These are phyloP conservation scores for Russula earlei DNA, from an alignment of 768 basidiomycete genomes.

Conservation along the genomic window DNA sequence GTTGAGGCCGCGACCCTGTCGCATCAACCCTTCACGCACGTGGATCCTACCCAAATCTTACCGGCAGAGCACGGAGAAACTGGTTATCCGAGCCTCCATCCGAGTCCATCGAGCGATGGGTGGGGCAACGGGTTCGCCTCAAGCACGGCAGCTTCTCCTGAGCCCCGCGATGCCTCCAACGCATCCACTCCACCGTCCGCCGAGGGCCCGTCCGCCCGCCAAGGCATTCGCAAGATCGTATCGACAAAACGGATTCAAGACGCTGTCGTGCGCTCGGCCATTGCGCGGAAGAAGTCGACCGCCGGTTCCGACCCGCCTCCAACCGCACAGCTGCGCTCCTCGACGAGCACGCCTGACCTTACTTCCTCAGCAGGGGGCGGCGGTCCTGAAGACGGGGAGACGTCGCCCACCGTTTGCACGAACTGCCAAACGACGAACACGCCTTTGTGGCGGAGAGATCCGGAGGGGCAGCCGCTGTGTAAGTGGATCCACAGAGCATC, in stretches of 20 bases:
- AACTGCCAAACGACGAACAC: conserved; percentile 97
- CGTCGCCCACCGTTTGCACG: conserved; percentile 75
- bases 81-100: conserved; percentile 46
- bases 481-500: conserved; percentile 27
- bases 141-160: conserved; percentile 67
- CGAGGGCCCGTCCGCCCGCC: conserved; percentile 37
- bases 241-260: conserved; percentile 56
- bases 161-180: conserved; percentile 57
- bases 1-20: conserved; percentile 35
- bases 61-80: conserved; percentile 34
- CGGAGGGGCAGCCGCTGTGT: conserved; percentile 89
- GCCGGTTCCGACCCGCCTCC: conserved; percentile 17
- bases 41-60: conserved; percentile 87
- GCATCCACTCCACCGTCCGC: conserved; percentile 67
- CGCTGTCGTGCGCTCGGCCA: conserved; percentile 21
- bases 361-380: conserved; percentile 25
- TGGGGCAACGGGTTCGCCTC: conserved; percentile 57
- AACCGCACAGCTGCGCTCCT: conserved; percentile 35
- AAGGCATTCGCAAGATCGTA: conserved; percentile 48
- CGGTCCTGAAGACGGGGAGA: conserved; percentile 56
- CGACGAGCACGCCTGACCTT: conserved; percentile 62
- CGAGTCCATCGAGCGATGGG: conserved; percentile 75
- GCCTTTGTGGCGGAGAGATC: conserved; percentile 85
- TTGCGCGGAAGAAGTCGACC: conserved; percentile 41
- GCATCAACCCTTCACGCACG: conserved; percentile 55